These are phyloP conservation scores for Aspergillus floridensis DNA, from an alignment of 2,329 filamentous ascomycete species.

Conservation along the genomic window DNA sequence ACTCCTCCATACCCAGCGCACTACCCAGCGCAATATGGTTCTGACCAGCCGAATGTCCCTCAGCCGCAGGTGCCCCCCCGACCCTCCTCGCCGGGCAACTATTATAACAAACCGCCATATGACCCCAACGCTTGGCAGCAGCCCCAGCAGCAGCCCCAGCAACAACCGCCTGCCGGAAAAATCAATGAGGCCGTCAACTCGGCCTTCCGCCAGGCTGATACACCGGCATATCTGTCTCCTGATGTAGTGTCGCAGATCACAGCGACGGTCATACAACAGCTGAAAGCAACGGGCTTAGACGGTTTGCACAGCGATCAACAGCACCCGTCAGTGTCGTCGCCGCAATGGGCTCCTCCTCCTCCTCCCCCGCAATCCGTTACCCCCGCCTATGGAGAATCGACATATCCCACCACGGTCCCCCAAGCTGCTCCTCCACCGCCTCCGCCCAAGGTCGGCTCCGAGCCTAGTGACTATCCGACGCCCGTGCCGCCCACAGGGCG, in stretches of 20 bases:
- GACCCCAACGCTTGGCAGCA: constrained; percentile 20
- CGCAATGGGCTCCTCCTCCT: constrained; percentile 22
- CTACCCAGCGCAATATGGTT: constrained; percentile 8
- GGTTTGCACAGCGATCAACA: constrained; percentile 27
- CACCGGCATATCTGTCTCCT: constrained; percentile 54
- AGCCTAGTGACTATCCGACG: constrained; percentile 19
- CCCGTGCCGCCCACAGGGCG: constrained; percentile 21
- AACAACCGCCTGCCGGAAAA: constrained; percentile 30
- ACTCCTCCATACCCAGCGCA: constrained; percentile 34
- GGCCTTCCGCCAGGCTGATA: constrained; percentile 53
- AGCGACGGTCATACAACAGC: constrained; percentile 57
- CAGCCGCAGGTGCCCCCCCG: constrained; percentile 32
- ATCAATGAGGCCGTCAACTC: constrained; percentile 58
- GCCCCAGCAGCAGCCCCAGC: constrained; percentile 22
- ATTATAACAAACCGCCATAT: constrained; percentile 21
- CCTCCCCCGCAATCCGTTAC: constrained; percentile 7
- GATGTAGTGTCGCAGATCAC: constrained; percentile 62
- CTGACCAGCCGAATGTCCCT: constrained; percentile 35
- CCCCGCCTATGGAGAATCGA: constrained; percentile 16
- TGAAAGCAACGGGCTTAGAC: constrained; percentile 49
- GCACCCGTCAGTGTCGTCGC: constrained; percentile 19
- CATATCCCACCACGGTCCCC: constrained; percentile 19
- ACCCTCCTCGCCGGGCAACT: constrained; percentile 17
- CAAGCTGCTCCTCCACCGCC: constrained; percentile 22
- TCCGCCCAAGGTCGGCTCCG: constrained; percentile 7